These are phyloP conservation scores for Oryza meyeriana DNA, from an alignment of 176 grass and related monocot species.

Conservation along the genomic window DNA sequence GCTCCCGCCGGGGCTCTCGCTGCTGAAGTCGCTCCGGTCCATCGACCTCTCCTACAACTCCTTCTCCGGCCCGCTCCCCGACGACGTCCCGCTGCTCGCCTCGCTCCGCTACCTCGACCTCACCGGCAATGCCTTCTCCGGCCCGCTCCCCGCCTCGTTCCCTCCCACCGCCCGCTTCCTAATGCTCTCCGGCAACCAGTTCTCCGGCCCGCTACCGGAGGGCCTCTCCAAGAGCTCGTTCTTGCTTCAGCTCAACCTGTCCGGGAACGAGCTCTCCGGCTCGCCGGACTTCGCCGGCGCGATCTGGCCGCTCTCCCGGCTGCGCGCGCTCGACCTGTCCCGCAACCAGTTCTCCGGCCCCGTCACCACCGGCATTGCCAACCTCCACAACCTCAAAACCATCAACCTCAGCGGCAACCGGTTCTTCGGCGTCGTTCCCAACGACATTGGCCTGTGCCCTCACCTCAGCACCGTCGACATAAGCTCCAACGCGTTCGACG, in stretches of 20 bases:
- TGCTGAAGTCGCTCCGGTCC: conserved; percentile 54
- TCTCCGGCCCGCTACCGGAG: conserved; percentile 59
- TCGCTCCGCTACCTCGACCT: conserved; percentile 65
- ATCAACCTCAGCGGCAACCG: conserved; percentile 55
- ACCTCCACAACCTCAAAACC: conserved; percentile 71
- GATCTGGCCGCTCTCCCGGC: conserved; percentile 51
- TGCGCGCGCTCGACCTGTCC: conserved; percentile 71
- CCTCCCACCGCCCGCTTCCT: conserved; percentile 66
- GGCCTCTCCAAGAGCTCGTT: conserved; percentile 42
- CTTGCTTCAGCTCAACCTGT: conserved; percentile 80
- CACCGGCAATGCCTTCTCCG: conserved; percentile 71
- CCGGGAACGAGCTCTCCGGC: conserved; percentile 71
- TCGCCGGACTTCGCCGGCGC: conserved; percentile 41
- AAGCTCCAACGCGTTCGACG: conserved; percentile 68
- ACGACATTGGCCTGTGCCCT: conserved; percentile 59
- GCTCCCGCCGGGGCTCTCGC: conserved; percentile 61
- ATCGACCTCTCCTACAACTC: conserved; percentile 83
- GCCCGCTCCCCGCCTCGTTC: conserved; percentile 39
- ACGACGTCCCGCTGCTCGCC: conserved; percentile 47
- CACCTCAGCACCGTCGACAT: conserved; percentile 61
- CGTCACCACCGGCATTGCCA: conserved; percentile 39
- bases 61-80: conserved; percentile 71
- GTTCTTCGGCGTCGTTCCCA: conserved; percentile 57
- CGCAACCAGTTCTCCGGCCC: conserved; percentile 58
- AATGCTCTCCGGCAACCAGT: conserved; percentile 55